Evolutionary conservation across 306 rosid species (phyloP).

Genomic region (Pterocarpus santalinus): DNA sequence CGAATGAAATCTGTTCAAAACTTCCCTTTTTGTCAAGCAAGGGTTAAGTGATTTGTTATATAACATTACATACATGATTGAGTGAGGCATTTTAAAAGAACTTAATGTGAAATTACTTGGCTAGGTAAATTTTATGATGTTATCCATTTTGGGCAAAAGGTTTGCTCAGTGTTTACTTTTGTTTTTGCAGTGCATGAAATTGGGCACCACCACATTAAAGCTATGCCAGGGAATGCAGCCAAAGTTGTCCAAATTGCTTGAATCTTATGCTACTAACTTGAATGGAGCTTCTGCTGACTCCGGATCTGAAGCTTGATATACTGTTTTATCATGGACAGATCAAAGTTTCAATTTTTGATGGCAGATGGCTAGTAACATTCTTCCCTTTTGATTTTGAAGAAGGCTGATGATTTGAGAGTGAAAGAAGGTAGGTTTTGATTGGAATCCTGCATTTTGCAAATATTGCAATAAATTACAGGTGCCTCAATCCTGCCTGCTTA

Average conservation of each 20-base stretch:
- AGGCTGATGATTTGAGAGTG: constrained; percentile 66
- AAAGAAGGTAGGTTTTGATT: constrained; percentile 69
- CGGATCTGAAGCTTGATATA: constrained; percentile 80
- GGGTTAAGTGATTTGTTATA: constrained; percentile 19
- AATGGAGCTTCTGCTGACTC: constrained; percentile 74
- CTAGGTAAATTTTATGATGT: constrained; percentile 9
- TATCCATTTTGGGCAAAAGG: constrained; percentile 2
- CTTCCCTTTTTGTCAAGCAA: background rate
- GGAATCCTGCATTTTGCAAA: constrained; percentile 87
- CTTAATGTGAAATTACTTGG: constrained; percentile 15
- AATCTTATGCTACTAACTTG: constrained; percentile 69
- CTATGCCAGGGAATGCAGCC: constrained; percentile 73
- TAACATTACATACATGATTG: constrained; percentile 3
- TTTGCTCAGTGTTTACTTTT: constrained; percentile 31
- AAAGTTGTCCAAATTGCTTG: constrained; percentile 70
- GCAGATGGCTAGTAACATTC: constrained; percentile 75
- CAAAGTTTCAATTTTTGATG: constrained; percentile 70
- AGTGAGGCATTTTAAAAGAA: constrained; percentile 17
- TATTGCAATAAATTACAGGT: constrained; percentile 95
- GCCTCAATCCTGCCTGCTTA: constrained; percentile 77
- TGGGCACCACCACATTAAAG: constrained; percentile 64
- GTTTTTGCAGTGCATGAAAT: constrained; percentile 66
- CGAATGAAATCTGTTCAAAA: constrained; percentile 12
- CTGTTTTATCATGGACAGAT: constrained; percentile 54
- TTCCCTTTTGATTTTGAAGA: constrained; percentile 64